phyloP scores from a whole-genome alignment of 306 rosid genomes.

The Glycine tomentella region DNA sequence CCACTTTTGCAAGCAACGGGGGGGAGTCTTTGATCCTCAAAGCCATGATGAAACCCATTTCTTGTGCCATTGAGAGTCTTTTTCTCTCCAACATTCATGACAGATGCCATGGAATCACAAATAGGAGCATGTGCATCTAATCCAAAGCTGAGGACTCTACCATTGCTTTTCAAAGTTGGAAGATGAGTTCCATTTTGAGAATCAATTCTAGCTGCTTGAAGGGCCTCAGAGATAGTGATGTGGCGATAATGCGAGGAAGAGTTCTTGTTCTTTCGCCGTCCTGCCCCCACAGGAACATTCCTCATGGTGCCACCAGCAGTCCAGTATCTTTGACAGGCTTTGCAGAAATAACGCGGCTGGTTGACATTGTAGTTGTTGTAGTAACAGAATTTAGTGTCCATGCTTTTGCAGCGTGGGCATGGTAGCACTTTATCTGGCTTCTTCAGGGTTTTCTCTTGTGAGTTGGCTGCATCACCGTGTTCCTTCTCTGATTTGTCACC shows the following conservation, averaged over 20 bases:
- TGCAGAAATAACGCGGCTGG: slow-evolving; percentile 96
- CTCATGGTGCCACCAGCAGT: slow-evolving; percentile 96
- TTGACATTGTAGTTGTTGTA: slow-evolving; percentile 89
- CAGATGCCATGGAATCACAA: slow-evolving; percentile 73
- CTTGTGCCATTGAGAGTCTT: slow-evolving; percentile 57
- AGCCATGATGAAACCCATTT: slow-evolving; percentile 58
- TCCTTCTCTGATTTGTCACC: slow-evolving; percentile 57
- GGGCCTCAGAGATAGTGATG: slow-evolving; percentile 76
- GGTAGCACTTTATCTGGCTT: slow-evolving; percentile 89
- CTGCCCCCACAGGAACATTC: slow-evolving; percentile 96
- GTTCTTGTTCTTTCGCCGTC: slow-evolving; percentile 90
- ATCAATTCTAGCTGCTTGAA: slow-evolving; percentile 74
- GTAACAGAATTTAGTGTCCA: slow-evolving; percentile 96
- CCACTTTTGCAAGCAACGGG: slow-evolving; percentile 50
- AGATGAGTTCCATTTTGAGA: slow-evolving; percentile 58
- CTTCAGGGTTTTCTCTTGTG: slow-evolving; percentile 77
- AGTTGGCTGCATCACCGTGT: slow-evolving; percentile 50
- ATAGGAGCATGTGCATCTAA: slow-evolving; percentile 59
- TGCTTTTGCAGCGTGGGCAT: slow-evolving; percentile 94
- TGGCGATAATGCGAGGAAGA: slow-evolving; percentile 67
- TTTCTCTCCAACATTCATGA: slow-evolving; percentile 57
- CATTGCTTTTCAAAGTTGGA: slow-evolving; percentile 54
- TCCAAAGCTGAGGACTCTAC: slow-evolving; percentile 82
- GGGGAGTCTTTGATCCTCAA: slow-evolving; percentile 47
- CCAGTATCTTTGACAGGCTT: slow-evolving; percentile 97